These are phyloP conservation scores for Ophiostoma piceae DNA, from an alignment of 2,329 filamentous ascomycete genomes.

Conservation along the genomic window DNA sequence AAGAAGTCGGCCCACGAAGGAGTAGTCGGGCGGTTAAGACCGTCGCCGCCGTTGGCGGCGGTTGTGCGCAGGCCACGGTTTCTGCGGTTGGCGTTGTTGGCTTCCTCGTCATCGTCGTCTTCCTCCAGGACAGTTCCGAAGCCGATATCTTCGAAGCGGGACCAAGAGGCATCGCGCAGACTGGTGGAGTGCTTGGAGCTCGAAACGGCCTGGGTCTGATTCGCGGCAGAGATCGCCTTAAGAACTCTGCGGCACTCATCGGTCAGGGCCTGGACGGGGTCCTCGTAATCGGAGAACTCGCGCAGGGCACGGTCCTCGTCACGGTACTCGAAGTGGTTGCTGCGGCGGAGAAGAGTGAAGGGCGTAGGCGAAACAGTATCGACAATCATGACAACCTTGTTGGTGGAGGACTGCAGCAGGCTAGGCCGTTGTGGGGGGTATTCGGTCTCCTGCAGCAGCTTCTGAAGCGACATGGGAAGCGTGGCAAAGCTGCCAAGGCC, in stretches of 20 bases:
- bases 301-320: constrained; percentile 81
- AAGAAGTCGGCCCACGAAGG: constrained; percentile 98
- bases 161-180: constrained; percentile 85
- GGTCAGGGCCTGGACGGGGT: constrained; percentile 80
- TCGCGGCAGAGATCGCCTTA: constrained; percentile 78
- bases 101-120: constrained; percentile 60
- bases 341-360: constrained; percentile 81
- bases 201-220: constrained; percentile 69
- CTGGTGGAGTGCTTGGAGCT: constrained; percentile 66
- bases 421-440: constrained; percentile 79
- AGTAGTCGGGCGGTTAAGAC: constrained; percentile 77
- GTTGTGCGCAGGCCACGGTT: constrained; percentile 51
- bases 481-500: constrained; percentile 73
- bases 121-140: constrained; percentile 74
- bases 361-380: constrained; percentile 91
- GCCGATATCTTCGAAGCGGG: constrained; percentile 89
- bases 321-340: constrained; percentile 92
- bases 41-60: constrained; percentile 61
- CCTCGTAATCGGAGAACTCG: constrained; percentile 80
- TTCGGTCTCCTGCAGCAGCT: constrained; percentile 84
- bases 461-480: constrained; percentile 84
- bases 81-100: constrained; percentile 38
- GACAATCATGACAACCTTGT: constrained; percentile 94
- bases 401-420: constrained; percentile 72
- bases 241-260: constrained; percentile 92